Evolutionary conservation across 768 basidiomycete genomes (phyloP), one percentile per base, ranked within the genome.

Genomic region (Bullera alba): DNA sequence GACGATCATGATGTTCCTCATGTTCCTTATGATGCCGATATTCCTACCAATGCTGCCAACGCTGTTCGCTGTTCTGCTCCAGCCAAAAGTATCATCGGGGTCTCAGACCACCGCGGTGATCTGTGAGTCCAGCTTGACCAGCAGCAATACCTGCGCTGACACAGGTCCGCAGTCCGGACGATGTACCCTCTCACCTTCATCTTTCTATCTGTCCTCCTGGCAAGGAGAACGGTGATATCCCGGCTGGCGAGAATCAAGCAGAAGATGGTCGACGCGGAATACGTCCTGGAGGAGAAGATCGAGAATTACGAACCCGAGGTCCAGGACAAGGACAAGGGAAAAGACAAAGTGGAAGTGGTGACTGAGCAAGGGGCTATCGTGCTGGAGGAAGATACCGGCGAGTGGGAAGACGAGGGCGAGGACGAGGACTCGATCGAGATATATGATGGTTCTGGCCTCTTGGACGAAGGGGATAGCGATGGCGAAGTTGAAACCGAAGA

Each of bases 181-280:
- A 21, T 43, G 2, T 46, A 50, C 12, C 44, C 44, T 3, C 10
- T 29, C 8, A 41, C 48, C 19, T 44, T 37, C 28, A 15, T 29
- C 12, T 38, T 17, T 15, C 15, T 28, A 10, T 25, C 36, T 4
- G 12, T 54, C 10, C 16, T 34, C 16, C 23, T 19, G 5, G 22
- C 23, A 5, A 12, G 37, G 22, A 10, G 15, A 10, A 6, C 42
- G 14, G 15, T 43, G 7, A 5, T 6, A 6, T 10, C 12, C 26
- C 27, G 44, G 8, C 42, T 48, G 35, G 17, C 0, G 3, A 28
- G 25, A 19, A 29, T 56, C 28, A 38, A 53, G 34, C 65, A 63
- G 42, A 35, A 25, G 1, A 48, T 67, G 44, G 60, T 67, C 29
- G 65, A 67, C 30, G 59, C 61, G 19, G 65, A 67, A 29, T 67